These are phyloP conservation scores for Penicillium odoratum DNA, from an alignment of 495 filamentous ascomycete genomes.

Conservation along the genomic window DNA sequence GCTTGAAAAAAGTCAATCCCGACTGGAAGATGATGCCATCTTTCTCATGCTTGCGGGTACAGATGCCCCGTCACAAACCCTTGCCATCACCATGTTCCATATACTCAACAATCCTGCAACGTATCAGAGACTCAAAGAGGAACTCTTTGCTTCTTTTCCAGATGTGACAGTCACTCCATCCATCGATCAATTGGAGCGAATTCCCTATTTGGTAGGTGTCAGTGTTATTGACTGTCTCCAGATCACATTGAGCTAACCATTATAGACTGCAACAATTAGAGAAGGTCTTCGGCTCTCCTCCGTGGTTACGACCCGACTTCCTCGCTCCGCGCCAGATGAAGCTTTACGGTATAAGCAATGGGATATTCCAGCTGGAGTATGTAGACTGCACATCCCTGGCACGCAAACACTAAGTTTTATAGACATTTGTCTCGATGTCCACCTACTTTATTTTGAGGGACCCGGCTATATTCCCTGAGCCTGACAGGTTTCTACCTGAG, in stretches of 20 bases:
- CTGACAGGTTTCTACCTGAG: slow-evolving; percentile 41
- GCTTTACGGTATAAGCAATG: slow-evolving; percentile 21
- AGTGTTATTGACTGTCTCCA: too few relatives aligned
- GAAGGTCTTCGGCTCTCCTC: slow-evolving; percentile 57
- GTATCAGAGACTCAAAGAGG: slow-evolving; percentile 20
- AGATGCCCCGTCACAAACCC: slow-evolving; percentile 20
- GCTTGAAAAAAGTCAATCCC: slow-evolving; percentile 30
- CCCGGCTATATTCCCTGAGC: slow-evolving; percentile 37
- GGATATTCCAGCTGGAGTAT: slow-evolving; percentile 29
- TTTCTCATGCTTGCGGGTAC: slow-evolving; percentile 41
- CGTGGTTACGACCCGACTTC: slow-evolving; percentile 35
- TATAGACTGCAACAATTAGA: slow-evolving; percentile 50
- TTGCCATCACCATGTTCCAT: slow-evolving; percentile 30
- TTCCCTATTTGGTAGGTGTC: slow-evolving; percentile 34
- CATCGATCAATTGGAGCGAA: slow-evolving; percentile 26
- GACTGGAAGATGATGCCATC: slow-evolving; percentile 39
- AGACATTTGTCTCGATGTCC: slow-evolving; percentile 28
- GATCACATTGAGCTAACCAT: background rate
- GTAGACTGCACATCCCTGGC: background rate
- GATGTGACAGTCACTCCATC: slow-evolving; percentile 9
- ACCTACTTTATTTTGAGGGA: slow-evolving; percentile 40
- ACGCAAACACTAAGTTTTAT: background rate
- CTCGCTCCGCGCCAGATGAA: slow-evolving; percentile 38
- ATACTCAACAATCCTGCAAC: slow-evolving; percentile 24
- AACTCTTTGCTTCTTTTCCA: slow-evolving; percentile 25